phyloP scores from a whole-genome alignment of 2,329 filamentous ascomycete species.

The Aureobasidium subglaciale region DNA sequence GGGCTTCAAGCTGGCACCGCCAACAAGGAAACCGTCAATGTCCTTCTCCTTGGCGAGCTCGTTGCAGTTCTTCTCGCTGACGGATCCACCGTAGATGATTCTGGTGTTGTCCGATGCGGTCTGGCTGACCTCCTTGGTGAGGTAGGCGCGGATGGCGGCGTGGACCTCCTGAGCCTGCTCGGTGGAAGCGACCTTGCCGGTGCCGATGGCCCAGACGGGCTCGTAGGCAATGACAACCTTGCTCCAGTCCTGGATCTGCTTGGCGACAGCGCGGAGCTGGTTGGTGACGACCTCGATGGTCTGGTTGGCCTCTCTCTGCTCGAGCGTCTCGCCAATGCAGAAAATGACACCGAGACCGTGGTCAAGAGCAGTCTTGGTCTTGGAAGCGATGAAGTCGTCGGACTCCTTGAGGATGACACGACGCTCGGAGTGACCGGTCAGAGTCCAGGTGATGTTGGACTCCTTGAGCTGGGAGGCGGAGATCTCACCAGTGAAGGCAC shows the following conservation, averaged over 20 bases:
- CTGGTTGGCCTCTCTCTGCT: conserved; percentile 37
- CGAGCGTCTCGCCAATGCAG: conserved; percentile 51
- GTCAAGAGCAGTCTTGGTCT: conserved; percentile 89
- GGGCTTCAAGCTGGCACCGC: conserved; percentile 93
- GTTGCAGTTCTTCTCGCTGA: conserved; percentile 96
- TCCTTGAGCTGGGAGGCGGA: conserved; percentile 87
- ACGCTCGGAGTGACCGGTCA: conserved; percentile 93
- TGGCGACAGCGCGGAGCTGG: conserved; percentile 76
- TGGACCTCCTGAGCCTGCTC: conserved; percentile 92
- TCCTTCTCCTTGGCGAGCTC: conserved; percentile 87
- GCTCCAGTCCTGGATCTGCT: conserved; percentile 77
- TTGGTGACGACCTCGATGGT: conserved; percentile 79
- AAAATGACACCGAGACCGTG: conserved; percentile 86
- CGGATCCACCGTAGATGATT: conserved; percentile 93
- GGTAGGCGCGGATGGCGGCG: conserved; percentile 83
- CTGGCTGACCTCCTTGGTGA: conserved; percentile 65
- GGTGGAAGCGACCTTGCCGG: conserved; percentile 83
- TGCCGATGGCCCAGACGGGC: conserved; percentile 92
- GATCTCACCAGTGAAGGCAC: conserved; percentile 86
- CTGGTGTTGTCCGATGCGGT: conserved; percentile 79
- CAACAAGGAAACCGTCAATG: conserved; percentile 97
- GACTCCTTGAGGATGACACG: conserved; percentile 82
- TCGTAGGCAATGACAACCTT: conserved; percentile 97
- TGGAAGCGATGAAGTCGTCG: conserved; percentile 76
- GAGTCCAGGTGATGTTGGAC: conserved; percentile 77